Evolutionary conservation across 176 grass and related monocot genomes (phyloP), one percentile per base, ranked within the genome.

Genomic region (Carex pumila): DNA sequence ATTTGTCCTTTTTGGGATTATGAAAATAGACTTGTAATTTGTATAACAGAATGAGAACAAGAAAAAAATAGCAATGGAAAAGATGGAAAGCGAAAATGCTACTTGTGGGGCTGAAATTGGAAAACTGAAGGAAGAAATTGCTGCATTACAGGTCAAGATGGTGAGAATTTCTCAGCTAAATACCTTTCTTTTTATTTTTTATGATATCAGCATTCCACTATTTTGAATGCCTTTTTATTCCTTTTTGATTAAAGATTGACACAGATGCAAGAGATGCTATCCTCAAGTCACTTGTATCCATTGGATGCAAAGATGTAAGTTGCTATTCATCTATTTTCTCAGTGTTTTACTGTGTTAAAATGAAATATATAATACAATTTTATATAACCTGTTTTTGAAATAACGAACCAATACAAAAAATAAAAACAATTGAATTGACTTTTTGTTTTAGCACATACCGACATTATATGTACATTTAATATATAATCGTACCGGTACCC

Each of bases 31-130:
- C 15, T 52, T 50, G 6, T 65, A 83, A 66, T 85, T 77, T 59
- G 3, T 60, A 71, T 85, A 43, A 77, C 55, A 85, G 84, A 76
- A 77, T 74, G 83, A 85, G 15, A 85, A 85, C 47, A 67, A 64
- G 71, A 85, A 85, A 31, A 79, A 64, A 52, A 34, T 32, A 10
- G 58, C 34, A 17, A 85, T 75, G 22, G 84, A 85, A 78, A 78
- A 49, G 25, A 65, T 85, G 36, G 57, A 85, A 62, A 64, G 34
- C 6, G 53, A 65, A 65, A 85, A 65, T 85, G 52, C 5, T 47
- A 63, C 9, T 45, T 36, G 78, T 65, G 21, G 64, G 59, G 36
- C n/a, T 61, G 84, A 85, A 78, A 85, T 75, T 19, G 45, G 60
- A 85, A 78, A 85, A 47, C 15, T 85, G 54, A 85, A 85, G 54